Evolutionary conservation across 2,329 filamentous ascomycete genomes (phyloP).

Genomic region (Pseudopithomyces maydicus): DNA sequence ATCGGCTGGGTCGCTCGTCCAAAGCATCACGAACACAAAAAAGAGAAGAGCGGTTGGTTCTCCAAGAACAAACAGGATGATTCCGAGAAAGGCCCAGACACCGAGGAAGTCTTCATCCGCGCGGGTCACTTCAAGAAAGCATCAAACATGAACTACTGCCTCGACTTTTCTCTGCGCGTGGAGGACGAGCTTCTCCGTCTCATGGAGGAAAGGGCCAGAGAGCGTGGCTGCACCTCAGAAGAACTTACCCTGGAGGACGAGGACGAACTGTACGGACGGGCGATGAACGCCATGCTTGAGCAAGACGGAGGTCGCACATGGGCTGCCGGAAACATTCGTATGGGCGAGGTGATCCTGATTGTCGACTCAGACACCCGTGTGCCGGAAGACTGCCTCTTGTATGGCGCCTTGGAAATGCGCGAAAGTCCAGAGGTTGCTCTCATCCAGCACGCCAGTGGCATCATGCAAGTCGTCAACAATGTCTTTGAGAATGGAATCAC

Average conservation of each 20-base stretch:
- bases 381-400: conserved; percentile 73
- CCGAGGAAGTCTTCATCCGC: conserved; percentile 49
- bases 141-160: conserved; percentile 74
- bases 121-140: conserved; percentile 49
- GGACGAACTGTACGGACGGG: conserved; percentile 29
- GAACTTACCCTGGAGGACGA: conserved; percentile 34
- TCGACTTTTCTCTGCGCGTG: conserved; percentile 65
- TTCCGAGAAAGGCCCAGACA: conserved; percentile 40
- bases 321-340: conserved; percentile 82
- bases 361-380: conserved; percentile 42
- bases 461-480: conserved; percentile 73
- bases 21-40: conserved; percentile 49
- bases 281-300: conserved; percentile 64
- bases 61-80: conserved; percentile 19
- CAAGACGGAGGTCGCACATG: conserved; percentile 72
- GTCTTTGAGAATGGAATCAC: conserved; percentile 77
- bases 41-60: conserved; percentile 36
- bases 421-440: conserved; percentile 77
- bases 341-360: conserved; percentile 79
- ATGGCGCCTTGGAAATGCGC: conserved; percentile 79
- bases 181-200: conserved; percentile 61
- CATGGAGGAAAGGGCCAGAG: conserved; percentile 19
- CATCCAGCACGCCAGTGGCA: conserved; percentile 70
- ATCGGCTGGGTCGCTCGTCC: conserved; percentile 54
- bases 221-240: conserved; percentile 24